phyloP scores from a whole-genome alignment of 495 filamentous ascomycete species.

The Talaromyces nanjingensis region DNA sequence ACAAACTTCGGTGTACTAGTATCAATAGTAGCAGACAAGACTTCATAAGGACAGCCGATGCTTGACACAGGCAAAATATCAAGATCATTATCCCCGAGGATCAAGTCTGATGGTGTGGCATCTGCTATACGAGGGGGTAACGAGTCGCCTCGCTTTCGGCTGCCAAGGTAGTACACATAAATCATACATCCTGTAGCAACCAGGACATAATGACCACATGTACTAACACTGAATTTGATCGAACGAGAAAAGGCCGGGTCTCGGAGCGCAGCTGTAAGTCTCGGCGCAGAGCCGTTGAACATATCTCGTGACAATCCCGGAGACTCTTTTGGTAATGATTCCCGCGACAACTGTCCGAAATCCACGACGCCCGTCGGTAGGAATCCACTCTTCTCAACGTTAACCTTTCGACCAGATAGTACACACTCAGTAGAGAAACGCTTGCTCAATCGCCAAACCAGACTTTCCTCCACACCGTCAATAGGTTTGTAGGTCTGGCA shows the following conservation, averaged over 20 bases:
- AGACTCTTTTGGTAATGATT: slow-evolving; percentile 10
- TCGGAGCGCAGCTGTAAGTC: slow-evolving; percentile 4
- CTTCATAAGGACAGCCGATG: slow-evolving; percentile 52
- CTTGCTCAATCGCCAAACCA: slow-evolving; percentile 53
- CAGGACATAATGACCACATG: slow-evolving; percentile 54
- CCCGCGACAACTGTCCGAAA: slow-evolving; percentile 23
- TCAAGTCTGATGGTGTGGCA: not conserved
- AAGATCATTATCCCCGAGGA: slow-evolving; percentile 12
- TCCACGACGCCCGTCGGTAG: slow-evolving; percentile 25
- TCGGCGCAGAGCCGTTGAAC: slow-evolving; percentile 11
- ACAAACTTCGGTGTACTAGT: slow-evolving; percentile 48
- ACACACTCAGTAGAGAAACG: slow-evolving; percentile 57
- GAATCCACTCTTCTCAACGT: slow-evolving; percentile 27
- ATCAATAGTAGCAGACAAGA: slow-evolving; percentile 60
- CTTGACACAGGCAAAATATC: slow-evolving; percentile 40
- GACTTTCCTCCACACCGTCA: slow-evolving; percentile 22
- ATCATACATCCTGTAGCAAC: slow-evolving; percentile 51
- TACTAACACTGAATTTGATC: slow-evolving; percentile 47
- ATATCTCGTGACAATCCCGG: slow-evolving; percentile 8
- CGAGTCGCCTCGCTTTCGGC: slow-evolving; percentile 15
- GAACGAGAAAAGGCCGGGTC: not conserved
- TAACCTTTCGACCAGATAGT: slow-evolving; percentile 39
- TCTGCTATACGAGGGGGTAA: slow-evolving; percentile 12
- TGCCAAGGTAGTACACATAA: slow-evolving; percentile 51
- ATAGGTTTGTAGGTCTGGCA: slow-evolving; percentile 18